phyloP scores from a whole-genome alignment of 1,139 yeast species.

The Diutina neorugosa region DNA sequence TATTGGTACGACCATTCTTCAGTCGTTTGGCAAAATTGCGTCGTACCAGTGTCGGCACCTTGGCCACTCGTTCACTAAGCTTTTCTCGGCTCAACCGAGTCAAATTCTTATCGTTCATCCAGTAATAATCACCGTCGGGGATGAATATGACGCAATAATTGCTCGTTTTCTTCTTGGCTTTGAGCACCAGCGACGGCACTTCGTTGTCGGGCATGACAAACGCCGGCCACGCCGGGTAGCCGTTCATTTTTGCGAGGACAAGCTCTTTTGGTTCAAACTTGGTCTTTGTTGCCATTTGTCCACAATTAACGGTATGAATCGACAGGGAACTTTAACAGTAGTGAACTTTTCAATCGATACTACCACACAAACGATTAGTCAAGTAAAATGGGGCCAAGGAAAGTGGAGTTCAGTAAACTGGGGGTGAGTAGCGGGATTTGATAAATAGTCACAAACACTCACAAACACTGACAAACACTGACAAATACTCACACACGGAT shows the following conservation, averaged over 20 bases:
- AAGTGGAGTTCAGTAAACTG: too few species aligned
- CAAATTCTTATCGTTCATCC: conserved; percentile 31
- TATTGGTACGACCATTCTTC: conserved; percentile 18
- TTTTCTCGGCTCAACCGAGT: conserved; percentile 12
- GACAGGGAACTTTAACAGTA: too few species aligned
- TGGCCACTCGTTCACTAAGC: conserved; percentile 17
- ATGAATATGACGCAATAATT: conserved; percentile 29
- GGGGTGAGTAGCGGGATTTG: too few species aligned
- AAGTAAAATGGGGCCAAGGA: too few species aligned
- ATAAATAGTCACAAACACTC: too few species aligned
- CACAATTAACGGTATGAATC: too few species aligned
- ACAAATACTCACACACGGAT: too few species aligned
- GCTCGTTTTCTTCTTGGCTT: conserved; percentile 24
- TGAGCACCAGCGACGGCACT: conserved; percentile 26
- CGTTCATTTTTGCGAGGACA: conserved; percentile 36
- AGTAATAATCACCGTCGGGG: conserved; percentile 37
- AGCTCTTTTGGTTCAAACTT: conserved; percentile 22
- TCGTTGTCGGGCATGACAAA: conserved; percentile 31
- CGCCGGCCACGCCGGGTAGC: conserved; percentile 39
- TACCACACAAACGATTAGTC: too few species aligned
- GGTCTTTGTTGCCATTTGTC: not conserved
- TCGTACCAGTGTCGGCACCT: conserved; percentile 17
- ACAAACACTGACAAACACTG: too few species aligned
- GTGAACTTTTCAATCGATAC: too few species aligned
- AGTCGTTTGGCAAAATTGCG: conserved; percentile 11